phyloP scores from a whole-genome alignment of 306 rosid species.

The Lathyrus sativus region DNA sequence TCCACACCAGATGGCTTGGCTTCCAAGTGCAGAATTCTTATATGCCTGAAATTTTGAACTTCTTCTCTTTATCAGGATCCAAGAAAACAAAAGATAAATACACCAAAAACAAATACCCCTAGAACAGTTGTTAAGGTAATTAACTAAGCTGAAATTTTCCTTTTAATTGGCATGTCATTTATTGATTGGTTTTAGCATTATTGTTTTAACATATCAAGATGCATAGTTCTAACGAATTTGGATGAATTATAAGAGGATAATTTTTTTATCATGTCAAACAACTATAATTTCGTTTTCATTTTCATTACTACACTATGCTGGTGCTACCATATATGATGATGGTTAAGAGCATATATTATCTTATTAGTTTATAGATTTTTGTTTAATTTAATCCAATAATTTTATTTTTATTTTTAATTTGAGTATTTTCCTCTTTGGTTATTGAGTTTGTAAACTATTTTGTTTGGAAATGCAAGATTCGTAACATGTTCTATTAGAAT shows the following conservation, averaged over 20 bases:
- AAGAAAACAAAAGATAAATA: conserved; percentile 63
- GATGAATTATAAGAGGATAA: conserved; percentile 18
- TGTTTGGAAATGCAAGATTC: conserved; percentile 18
- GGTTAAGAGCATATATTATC: conserved; percentile 25
- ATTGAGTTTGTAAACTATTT: conserved; percentile 5
- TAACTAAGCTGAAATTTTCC: conserved; percentile 31
- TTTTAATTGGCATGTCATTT: conserved; percentile 12
- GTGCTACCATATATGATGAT: conserved; percentile 26
- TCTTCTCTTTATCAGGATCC: conserved; percentile 63
- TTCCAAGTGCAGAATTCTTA: conserved; percentile 29
- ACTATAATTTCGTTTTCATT: conserved; percentile 24
- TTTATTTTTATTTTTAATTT: conserved; percentile 28
- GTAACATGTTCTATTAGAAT: conserved; percentile 29
- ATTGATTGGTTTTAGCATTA: background rate
- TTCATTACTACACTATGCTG: conserved; percentile 21
- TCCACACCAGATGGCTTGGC: conserved; percentile 30
- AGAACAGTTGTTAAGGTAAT: conserved; percentile 71
- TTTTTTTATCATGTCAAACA: conserved; percentile 25
- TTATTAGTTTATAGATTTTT: conserved; percentile 18
- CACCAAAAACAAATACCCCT: conserved; percentile 73
- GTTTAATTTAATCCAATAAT: conserved; percentile 3
- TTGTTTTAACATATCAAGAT: conserved; percentile 30
- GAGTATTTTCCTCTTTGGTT: conserved; percentile 23
- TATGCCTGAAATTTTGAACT: conserved; percentile 35
- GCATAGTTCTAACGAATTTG: conserved; percentile 20